These are phyloP conservation scores for Apiotrichum mycotoxinovorans DNA, from an alignment of 1,284 basidiomycete genomes.

Conservation along the genomic window DNA sequence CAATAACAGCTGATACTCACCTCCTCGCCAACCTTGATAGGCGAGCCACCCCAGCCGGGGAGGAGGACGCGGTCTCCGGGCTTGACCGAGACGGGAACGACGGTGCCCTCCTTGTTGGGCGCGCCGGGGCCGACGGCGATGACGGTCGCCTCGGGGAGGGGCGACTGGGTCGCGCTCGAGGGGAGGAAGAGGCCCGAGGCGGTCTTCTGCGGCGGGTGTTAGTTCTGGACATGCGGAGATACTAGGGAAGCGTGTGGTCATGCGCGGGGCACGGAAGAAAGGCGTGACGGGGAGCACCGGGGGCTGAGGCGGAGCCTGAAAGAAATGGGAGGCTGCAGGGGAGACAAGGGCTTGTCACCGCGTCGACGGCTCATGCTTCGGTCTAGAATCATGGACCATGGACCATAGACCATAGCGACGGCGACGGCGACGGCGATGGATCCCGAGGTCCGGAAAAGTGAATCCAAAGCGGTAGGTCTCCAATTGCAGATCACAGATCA, in stretches of 20 bases:
- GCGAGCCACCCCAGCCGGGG: constrained; percentile 91
- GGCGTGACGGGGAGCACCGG: too few relatives aligned
- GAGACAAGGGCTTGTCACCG: too few relatives aligned
- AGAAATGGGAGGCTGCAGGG: too few relatives aligned
- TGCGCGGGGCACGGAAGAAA: background rate
- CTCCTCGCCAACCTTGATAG: constrained; percentile 96
- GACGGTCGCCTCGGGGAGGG: constrained; percentile 93
- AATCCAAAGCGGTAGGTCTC: too few relatives aligned
- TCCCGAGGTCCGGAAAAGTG: too few relatives aligned
- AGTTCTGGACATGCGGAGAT: background rate
- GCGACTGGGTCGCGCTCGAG: constrained; percentile 72
- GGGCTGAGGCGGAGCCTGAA: too few relatives aligned
- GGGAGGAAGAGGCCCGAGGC: constrained; percentile 91
- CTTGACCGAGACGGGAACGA: constrained; percentile 76
- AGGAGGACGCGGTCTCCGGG: constrained; percentile 88
- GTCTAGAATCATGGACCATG: too few relatives aligned
- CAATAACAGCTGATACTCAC: constrained; percentile 55
- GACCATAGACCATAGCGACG: too few relatives aligned
- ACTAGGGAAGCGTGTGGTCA: background rate
- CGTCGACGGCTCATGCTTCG: too few relatives aligned
- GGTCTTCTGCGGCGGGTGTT: constrained; percentile 68
- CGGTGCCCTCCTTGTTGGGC: constrained; percentile 73
- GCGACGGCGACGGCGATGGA: too few relatives aligned
- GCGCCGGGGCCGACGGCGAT: constrained; percentile 93
- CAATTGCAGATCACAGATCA: too few relatives aligned